These are phyloP conservation scores for Fraxinus latifolia DNA, from an alignment of 305 asterid species.

Conservation along the genomic window DNA sequence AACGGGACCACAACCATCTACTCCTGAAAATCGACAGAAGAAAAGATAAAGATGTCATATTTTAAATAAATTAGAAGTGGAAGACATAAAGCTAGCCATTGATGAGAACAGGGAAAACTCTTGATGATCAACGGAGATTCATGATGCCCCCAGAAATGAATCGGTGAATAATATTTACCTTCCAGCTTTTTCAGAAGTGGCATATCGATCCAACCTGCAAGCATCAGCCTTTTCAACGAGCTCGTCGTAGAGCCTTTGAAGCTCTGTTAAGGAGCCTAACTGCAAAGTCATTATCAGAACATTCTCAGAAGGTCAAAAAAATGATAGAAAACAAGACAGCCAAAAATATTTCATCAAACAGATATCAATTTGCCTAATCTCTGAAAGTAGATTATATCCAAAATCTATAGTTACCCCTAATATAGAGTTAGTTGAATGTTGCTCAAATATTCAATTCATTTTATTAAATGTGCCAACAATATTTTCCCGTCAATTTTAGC, in stretches of 20 bases:
- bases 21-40: conserved; percentile 50
- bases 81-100: conserved; percentile 2
- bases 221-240: conserved; percentile 68
- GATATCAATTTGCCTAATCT: conserved; percentile 1
- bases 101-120: not conserved
- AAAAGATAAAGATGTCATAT: not conserved
- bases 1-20: conserved; percentile 97
- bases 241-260: conserved; percentile 80
- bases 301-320: conserved; percentile 7
- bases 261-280: conserved; percentile 82
- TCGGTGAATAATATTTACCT: conserved; percentile 39
- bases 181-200: conserved; percentile 64
- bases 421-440: not conserved
- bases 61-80: not conserved
- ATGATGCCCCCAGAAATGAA: not conserved
- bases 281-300: conserved; percentile 38
- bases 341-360: not conserved
- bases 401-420: not conserved
- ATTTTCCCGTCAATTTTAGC: not conserved
- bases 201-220: conserved; percentile 79
- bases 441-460: conserved; percentile 15
- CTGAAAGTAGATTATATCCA: not conserved
- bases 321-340: not conserved
- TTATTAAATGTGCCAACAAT: not conserved
- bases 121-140: not conserved